Conservation (phyloP, 2,329 filamentous ascomycete genomes). For the Calonectria pteridis region DNA sequence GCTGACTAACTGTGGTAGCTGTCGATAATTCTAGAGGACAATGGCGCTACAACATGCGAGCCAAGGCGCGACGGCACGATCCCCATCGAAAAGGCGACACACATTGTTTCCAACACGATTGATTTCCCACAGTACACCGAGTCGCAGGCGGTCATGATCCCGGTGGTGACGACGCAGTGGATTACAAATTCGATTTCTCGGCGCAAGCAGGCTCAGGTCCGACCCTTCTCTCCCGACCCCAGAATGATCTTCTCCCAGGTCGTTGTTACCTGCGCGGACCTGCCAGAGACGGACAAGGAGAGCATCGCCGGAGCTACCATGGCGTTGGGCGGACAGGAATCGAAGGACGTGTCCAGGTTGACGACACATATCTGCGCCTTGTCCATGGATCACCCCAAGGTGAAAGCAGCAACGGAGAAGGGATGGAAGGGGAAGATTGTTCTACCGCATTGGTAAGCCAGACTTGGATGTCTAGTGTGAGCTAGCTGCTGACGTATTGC, state of each 20-base stretch:
- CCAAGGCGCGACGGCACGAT: constrained; percentile 62
- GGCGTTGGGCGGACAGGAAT: constrained; percentile 88
- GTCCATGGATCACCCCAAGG: constrained; percentile 80
- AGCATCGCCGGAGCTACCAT: constrained; percentile 91
- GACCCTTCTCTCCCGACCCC: constrained; percentile 91
- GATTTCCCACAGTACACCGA: constrained; percentile 91
- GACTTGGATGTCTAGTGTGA: background rate
- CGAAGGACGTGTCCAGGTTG: constrained; percentile 75
- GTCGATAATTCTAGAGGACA: constrained; percentile 57
- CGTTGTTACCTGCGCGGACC: constrained; percentile 83
- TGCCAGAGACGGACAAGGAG: constrained; percentile 89
- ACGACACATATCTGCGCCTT: constrained; percentile 93
- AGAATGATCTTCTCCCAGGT: constrained; percentile 91
- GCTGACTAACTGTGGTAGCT: constrained; percentile 50
- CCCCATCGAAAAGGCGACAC: constrained; percentile 62
- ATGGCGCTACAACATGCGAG: constrained; percentile 64
- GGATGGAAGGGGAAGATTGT: constrained; percentile 83
- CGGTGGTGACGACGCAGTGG: constrained; percentile 88
- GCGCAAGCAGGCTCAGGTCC: constrained; percentile 79
- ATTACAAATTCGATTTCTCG: constrained; percentile 77
- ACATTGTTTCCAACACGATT: constrained; percentile 78
- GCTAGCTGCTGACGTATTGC: background rate
- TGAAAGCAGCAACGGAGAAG: constrained; percentile 71
- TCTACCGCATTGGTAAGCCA: constrained; percentile 85
- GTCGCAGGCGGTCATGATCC: constrained; percentile 81